Evolutionary conservation across 78 protist species (phyloP).

Genomic region (Bigelowiella natans): DNA sequence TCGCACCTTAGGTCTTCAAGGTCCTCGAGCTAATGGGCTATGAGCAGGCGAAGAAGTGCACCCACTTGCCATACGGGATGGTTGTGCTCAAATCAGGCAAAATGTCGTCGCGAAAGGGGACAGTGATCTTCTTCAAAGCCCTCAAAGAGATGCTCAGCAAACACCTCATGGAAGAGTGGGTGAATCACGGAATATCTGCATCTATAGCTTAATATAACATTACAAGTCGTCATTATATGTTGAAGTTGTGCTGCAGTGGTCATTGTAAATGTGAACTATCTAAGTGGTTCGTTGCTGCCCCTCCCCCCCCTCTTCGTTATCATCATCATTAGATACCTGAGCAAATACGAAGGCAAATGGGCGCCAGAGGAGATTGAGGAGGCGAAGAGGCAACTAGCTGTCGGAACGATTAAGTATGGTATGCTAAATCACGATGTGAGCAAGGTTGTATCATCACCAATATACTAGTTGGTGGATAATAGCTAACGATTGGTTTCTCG

Average conservation of each 20-base stretch:
- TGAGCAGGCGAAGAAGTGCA: not conserved
- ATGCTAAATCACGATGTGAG: slow-evolving; percentile 2
- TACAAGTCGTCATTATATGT: no score
- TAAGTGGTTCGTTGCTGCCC: no score
- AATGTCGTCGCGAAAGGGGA: not conserved
- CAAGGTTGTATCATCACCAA: no score
- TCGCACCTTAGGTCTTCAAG: not conserved
- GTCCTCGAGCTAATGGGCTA: not conserved
- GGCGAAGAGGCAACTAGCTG: not conserved
- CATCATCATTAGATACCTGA: no score
- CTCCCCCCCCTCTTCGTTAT: no score
- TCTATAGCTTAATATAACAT: not conserved
- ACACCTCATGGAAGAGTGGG: not conserved
- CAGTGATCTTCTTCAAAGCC: not conserved
- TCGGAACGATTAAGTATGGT: slow-evolving; percentile 4
- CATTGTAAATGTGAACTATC: no score
- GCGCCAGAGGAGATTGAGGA: not conserved
- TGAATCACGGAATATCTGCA: not conserved
- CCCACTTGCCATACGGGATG: not conserved
- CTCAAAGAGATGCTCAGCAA: not conserved
- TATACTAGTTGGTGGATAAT: no score
- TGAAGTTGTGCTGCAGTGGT: no score
- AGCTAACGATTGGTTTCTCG: no score
- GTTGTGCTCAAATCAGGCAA: not conserved
- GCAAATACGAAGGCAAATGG: not conserved